Percentiles rank a stretch among this genome's conserved stretches.
Conservation (phyloP, 768 basidiomycete species). For the Sarcomyxa edulis region DNA sequence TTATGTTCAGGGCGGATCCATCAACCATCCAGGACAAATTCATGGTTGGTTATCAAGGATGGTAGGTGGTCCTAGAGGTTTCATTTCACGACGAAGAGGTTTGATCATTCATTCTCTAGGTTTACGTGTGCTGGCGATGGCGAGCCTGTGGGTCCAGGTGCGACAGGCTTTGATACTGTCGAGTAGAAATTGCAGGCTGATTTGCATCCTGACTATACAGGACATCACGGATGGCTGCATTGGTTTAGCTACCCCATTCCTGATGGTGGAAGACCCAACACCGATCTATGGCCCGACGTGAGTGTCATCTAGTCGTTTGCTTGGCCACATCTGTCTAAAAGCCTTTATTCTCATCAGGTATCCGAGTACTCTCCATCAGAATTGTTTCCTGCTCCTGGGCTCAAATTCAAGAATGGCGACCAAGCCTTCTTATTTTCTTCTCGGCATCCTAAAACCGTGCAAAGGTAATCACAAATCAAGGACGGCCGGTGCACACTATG, state of each 20-base stretch:
- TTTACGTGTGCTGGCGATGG: slow-evolving; percentile 72
- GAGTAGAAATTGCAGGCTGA: not conserved
- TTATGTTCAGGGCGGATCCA: slow-evolving; percentile 49
- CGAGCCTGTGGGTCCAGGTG: slow-evolving; percentile 58
- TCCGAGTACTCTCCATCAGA: slow-evolving; percentile 68
- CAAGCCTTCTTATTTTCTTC: slow-evolving; percentile 76
- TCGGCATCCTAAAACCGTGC: slow-evolving; percentile 68
- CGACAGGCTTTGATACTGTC: slow-evolving; percentile 1
- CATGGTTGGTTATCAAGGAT: slow-evolving; percentile 84
- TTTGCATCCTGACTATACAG: slow-evolving; percentile 17
- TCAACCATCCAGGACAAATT: slow-evolving; percentile 81
- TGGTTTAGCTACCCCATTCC: slow-evolving; percentile 73
- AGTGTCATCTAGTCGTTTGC: slow-evolving; percentile 68
- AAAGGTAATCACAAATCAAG: slow-evolving; percentile 29
- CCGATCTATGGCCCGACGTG: slow-evolving; percentile 77
- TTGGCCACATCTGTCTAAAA: not conserved
- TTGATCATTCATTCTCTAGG: slow-evolving; percentile 31
- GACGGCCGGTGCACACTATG: not conserved
- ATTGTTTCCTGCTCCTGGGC: slow-evolving; percentile 63
- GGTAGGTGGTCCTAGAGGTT: slow-evolving; percentile 43
- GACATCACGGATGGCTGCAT: slow-evolving; percentile 84
- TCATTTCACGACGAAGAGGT: not conserved
- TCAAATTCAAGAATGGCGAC: slow-evolving; percentile 49
- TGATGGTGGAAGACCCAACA: slow-evolving; percentile 65
- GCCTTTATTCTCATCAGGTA: slow-evolving; percentile 18